phyloP scores from a whole-genome alignment of 2,329 filamentous ascomycete species.

The Remersonia thermophila region DNA sequence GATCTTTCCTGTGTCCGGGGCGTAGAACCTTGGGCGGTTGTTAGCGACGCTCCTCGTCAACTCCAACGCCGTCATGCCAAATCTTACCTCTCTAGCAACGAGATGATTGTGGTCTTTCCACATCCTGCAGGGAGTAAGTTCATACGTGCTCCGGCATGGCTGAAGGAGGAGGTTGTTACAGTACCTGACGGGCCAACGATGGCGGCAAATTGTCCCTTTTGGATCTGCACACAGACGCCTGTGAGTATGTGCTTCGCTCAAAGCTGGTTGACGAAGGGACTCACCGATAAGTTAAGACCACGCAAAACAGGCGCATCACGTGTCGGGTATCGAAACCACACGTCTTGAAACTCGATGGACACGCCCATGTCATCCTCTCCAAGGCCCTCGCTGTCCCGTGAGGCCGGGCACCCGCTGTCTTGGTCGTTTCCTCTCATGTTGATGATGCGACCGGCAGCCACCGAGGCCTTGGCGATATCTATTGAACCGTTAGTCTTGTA shows the following conservation, averaged over 20 bases:
- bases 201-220: conserved; percentile 23
- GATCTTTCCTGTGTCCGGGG: conserved; percentile 37
- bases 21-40: conserved; percentile 17
- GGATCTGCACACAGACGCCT: conserved; percentile 9
- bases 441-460: conserved; percentile 22
- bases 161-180: not conserved
- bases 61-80: not conserved
- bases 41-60: too few species aligned
- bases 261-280: conserved; percentile 7
- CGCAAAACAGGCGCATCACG: conserved; percentile 56
- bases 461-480: conserved; percentile 23
- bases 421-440: conserved; percentile 17
- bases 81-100: conserved; percentile 29
- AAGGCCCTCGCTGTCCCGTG: conserved; percentile 18
- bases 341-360: conserved; percentile 52
- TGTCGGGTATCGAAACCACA: conserved; percentile 60
- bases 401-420: conserved; percentile 16
- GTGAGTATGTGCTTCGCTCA: not conserved
- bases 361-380: conserved; percentile 20
- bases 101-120: conserved; percentile 32
- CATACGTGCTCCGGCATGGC: not conserved
- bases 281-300: conserved; percentile 47
- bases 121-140: conserved; percentile 13
- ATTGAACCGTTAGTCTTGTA: not conserved
- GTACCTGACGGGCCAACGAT: conserved; percentile 22